Base-by-base conservation (phyloP, 2,329 filamentous ascomycete species). In the Claviceps pazoutovae region DNA sequence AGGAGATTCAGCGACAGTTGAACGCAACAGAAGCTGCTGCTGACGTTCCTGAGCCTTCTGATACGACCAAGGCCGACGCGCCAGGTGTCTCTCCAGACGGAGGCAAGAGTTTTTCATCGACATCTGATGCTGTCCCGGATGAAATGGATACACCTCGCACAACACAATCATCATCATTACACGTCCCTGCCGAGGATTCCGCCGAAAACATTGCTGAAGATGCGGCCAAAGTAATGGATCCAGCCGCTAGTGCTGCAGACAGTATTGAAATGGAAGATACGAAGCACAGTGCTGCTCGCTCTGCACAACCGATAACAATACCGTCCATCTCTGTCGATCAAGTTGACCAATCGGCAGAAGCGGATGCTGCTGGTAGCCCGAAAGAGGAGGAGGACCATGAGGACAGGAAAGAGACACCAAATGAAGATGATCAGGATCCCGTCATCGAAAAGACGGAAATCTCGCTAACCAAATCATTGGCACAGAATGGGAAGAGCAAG, bases 241-340 rank as follows among this genome's bases (percentile, higher is more conserved):
- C 30, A 36, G 17, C 26, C 3, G 39, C n/a, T 5, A 16, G 13
- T 37, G 7, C 39, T 2, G 42, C 42, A 36, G 34, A 47, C 23
- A 17, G 8, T 39, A n/a, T 44, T 13, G 5, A 36, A 46, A 37
- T 42, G 34, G 21, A 13, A 42, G 11, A 34, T 17, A 16, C 34
- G 16, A 37, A 42, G 11, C 21, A 37, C 39, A 51, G 30, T 39
- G 16, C 41, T 9, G n/a, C 45, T 36, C 46, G 36, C 13, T 21
- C 45, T 17, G 6, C 39, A n/a, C 39, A 34, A 9, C 16, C 42
- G 38, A 37, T 21, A 19, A 44, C 34, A 14, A 48, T 48, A 48
- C 52, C 50, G 17, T 41, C 39, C 7, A 51, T 53, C 13, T 53
- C 52, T 11, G 37, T 51, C 21, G 45, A 53, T 36, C 30, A 49